These are phyloP conservation scores for Delonix regia DNA, from an alignment of 306 rosid species.

Conservation along the genomic window DNA sequence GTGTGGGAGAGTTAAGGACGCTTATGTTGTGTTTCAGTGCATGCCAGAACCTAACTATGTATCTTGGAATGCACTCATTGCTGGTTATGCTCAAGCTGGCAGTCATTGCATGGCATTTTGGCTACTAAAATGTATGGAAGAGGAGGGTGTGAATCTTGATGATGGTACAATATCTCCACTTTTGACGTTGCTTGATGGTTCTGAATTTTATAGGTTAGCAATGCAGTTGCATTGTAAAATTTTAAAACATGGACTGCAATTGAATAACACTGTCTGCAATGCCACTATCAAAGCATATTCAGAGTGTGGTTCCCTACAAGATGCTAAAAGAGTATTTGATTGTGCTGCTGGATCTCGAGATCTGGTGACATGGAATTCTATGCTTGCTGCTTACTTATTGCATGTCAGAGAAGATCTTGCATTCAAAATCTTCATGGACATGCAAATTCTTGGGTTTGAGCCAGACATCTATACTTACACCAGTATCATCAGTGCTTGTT, in stretches of 20 bases:
- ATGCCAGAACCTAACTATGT: constrained; percentile 60
- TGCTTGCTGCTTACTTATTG: constrained; percentile 70
- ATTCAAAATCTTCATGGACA: constrained; percentile 55
- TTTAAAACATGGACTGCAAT: constrained; percentile 62
- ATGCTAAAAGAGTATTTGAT: constrained; percentile 70
- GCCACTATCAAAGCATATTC: constrained; percentile 75
- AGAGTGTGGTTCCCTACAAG: constrained; percentile 63
- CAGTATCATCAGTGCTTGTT: constrained; percentile 64
- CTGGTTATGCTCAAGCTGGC: constrained; percentile 64
- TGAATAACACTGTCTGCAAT: constrained; percentile 55
- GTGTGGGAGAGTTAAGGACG: constrained; percentile 74
- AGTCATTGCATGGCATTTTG: constrained; percentile 50
- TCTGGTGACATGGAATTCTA: constrained; percentile 84
- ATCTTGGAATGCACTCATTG: constrained; percentile 80
- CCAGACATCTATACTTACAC: constrained; percentile 81
- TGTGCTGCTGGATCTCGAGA: constrained; percentile 43
- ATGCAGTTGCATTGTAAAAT: constrained; percentile 70
- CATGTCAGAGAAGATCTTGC: constrained; percentile 59
- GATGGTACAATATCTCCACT: constrained; percentile 82
- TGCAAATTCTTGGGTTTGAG: constrained; percentile 67
- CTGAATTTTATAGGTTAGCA: constrained; percentile 43
- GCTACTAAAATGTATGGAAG: constrained; percentile 56
- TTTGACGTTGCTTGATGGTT: constrained; percentile 68
- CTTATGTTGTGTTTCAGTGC: constrained; percentile 43
- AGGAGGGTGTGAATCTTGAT: constrained; percentile 61